Conservation (phyloP, 2,329 filamentous ascomycete genomes). For the Cordyceps cicadae region DNA sequence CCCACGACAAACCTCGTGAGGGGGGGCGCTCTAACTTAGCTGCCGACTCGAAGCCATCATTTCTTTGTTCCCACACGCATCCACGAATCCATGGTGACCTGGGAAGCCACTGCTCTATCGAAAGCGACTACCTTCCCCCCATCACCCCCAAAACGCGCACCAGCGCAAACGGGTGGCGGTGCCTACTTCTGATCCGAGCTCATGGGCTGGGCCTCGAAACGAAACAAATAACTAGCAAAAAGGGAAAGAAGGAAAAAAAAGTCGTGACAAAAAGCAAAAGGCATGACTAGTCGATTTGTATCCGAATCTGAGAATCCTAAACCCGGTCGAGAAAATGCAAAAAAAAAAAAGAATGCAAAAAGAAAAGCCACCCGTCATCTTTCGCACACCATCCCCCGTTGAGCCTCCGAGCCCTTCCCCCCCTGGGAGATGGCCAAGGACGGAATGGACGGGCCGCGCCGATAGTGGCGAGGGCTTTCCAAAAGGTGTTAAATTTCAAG, state of each 20-base stretch:
- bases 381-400: not conserved
- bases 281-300: not conserved
- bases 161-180: not conserved
- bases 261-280: not conserved
- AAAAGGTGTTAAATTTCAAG: not conserved
- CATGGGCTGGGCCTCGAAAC: not conserved
- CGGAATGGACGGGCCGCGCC: conserved; percentile 1
- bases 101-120: not conserved
- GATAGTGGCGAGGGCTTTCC: not conserved
- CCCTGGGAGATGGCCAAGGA: not conserved
- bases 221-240: conserved; percentile 2
- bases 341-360: not conserved
- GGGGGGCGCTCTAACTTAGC: no score
- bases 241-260: not conserved
- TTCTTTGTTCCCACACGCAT: not conserved
- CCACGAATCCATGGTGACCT: not conserved
- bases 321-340: not conserved
- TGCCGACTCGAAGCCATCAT: not conserved
- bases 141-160: not conserved
- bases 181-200: conserved; percentile 5
- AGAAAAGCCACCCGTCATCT: not conserved
- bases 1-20: no score
- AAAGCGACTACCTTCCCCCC: not conserved
- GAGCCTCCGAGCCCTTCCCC: not conserved
- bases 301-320: not conserved